Base-by-base conservation (phyloP, 169 alveolate genomes). In the Cyclospora cayetanensis region DNA sequence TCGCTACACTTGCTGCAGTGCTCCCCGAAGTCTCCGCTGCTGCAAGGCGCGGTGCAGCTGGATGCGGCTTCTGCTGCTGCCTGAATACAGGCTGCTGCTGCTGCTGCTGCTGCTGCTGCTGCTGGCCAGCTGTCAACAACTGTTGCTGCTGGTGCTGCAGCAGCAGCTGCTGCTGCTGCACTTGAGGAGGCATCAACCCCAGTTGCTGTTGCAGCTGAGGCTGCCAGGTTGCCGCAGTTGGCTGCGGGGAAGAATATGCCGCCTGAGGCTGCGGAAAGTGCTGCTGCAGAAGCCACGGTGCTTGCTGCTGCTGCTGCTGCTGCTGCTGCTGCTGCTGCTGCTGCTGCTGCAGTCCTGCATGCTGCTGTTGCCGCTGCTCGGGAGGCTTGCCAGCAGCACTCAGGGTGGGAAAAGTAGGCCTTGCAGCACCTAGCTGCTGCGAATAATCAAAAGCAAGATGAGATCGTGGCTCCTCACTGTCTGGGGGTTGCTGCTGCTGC, bases 351-450 rank as follows among this genome's bases (percentile, higher is more conserved):
- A n/a, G n/a, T n/a, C n/a, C n/a, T n/a, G n/a, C n/a, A n/a, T 15
- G 27, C 85, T 41, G 63, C 65, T 74, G 85, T 63, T 41, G 85
- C 85, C 42, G 85, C 42, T 74, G 85, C 65, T 74, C 63, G 15
- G 85, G 5, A 60, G 72, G 72, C 25, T 55, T 31, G 15, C 65
- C 85, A 39, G 85, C 27, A 0, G 85, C 65, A n/a, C 37, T 46
- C 65, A 74, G 22, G 41, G 63, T 37, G 20, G 85, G 85, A 37
- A 63, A 74, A 12, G 85, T 55, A 18, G 85, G 85, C 85, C 55
- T 37, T 7, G 85, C 85, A 25, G 85, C 85, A 18, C 85, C 85
- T 4, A 74, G 85, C 22, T 74, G 85, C 85, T 74, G 85, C 63
- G 85, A 74, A 43, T 74, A 74, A 41, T 74, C 85, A 27, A 74